Evolutionary conservation across 257 asterid genomes (phyloP).

Genomic region (Ajuga chamaepitys): DNA sequence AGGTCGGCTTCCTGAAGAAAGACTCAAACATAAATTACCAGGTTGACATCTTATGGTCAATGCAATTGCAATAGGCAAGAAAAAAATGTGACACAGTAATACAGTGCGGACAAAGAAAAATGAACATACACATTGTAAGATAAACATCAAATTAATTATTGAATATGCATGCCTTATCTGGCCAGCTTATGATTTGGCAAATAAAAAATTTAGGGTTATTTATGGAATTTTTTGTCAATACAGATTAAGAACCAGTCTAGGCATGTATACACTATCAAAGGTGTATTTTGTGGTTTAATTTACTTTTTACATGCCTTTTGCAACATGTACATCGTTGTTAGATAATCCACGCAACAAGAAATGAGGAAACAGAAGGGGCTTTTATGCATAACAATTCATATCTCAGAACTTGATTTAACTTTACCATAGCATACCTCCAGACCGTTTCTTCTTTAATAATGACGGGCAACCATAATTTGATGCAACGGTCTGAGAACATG

Average conservation of each 20-base stretch:
- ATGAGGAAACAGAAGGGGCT: background rate
- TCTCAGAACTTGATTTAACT: constrained; percentile 2
- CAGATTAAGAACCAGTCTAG: background rate
- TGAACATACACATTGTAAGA: background rate
- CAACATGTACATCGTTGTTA: constrained; percentile 2
- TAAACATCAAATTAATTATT: constrained; percentile 5
- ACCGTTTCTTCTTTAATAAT: constrained; percentile 66
- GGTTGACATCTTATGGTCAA: constrained; percentile 11
- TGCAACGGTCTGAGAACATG: constrained; percentile 35
- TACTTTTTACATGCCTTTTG: constrained; percentile 1
- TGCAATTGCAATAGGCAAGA: constrained; percentile 6
- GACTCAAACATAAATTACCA: constrained; percentile 15
- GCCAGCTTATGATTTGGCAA: constrained; percentile 8
- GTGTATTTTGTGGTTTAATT: background rate
- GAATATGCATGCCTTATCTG: background rate
- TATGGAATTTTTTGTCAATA: background rate
- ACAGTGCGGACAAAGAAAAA: background rate
- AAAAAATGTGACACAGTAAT: background rate
- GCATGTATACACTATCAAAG: background rate
- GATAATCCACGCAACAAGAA: constrained; percentile 1
- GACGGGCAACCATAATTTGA: constrained; percentile 49
- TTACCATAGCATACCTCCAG: constrained; percentile 43
- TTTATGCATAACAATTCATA: constrained; percentile 2
- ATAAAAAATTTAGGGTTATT: background rate
- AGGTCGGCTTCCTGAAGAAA: constrained; percentile 61